Base-by-base conservation (phyloP, 352 stramenopile species). In the Pythium plurisporium region DNA sequence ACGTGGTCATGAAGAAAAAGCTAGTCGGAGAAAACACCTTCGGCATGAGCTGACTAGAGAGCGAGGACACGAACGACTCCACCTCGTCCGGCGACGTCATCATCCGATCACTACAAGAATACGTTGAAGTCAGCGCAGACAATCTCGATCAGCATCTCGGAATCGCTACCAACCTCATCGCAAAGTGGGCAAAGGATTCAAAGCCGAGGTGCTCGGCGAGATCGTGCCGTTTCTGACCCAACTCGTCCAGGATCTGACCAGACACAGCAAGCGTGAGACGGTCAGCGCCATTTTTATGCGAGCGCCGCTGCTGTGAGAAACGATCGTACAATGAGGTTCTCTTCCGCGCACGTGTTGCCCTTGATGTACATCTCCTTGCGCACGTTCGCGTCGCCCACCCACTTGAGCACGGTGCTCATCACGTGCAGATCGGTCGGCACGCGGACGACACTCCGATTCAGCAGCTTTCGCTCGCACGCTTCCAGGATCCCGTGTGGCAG, bases 331-430 rank as follows among this genome's bases (percentile, higher is more conserved):
- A 69, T 26, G 12, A 91, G 49, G 53, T 91, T 91, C 20, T 90
- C 76, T 19, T 83, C 75, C 19, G 89, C 80, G 41, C 80, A 87
- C 5, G 91, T 88, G 50, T 96, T 95, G 34, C 75, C 78, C 41
- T 89, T 81, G 60, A 96, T 75, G 64, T 96, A 97, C 65, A 97
- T 94, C 40, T 97, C 79, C 34, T 76, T 83, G n/a, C 94, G 79
- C 3, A 97, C 68, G 23, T 75, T 55, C 5, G 81, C 61, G 30
- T 82, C 85, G 15, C 75, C 66, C 15, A 95, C 82, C 82, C 94
- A 97, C 40, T 94, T 93, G n/a, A 97, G 69, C 41, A 98, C 77
- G 8, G 87, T 95, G 63, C 96, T 94, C 65, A 91, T 81, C 30
- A 98, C 82, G 52, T 95, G 86, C 29, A 78, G 64, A 56, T 97